Conservation (phyloP, 768 basidiomycete genomes). For the Russula emetica region DNA sequence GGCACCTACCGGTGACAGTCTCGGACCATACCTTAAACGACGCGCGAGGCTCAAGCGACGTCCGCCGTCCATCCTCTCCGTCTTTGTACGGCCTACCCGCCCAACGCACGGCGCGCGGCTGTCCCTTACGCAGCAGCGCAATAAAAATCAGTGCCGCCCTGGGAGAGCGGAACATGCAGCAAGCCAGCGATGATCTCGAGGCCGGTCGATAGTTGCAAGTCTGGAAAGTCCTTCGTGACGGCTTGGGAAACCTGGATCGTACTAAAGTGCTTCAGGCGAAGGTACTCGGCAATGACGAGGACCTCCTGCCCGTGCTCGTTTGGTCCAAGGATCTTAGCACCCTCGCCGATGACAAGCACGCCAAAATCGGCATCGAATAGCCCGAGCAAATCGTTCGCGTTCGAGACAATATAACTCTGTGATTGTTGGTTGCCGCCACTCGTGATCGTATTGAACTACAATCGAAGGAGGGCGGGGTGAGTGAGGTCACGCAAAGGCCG, state of each 20-base stretch:
- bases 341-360: neutral
- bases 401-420: neutral
- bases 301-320: neutral
- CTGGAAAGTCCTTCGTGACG: neutral
- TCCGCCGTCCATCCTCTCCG: neutral
- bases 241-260: neutral
- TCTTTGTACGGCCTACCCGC: neutral
- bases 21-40: constrained; percentile 81
- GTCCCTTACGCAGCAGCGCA: neutral
- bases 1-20: constrained; percentile 59
- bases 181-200: constrained; percentile 21
- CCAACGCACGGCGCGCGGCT: neutral
- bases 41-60: constrained; percentile 38
- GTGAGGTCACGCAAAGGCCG: neutral
- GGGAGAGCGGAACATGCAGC: constrained; percentile 34
- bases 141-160: constrained; percentile 1
- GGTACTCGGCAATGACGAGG: neutral
- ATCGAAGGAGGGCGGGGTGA: neutral
- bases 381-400: neutral
- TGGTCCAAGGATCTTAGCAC: neutral
- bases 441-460: neutral
- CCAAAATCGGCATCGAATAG: neutral
- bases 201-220: neutral
- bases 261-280: neutral
- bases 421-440: neutral